phyloP scores from a whole-genome alignment of 2,329 filamentous ascomycete genomes.

The Bisporella sp. region DNA sequence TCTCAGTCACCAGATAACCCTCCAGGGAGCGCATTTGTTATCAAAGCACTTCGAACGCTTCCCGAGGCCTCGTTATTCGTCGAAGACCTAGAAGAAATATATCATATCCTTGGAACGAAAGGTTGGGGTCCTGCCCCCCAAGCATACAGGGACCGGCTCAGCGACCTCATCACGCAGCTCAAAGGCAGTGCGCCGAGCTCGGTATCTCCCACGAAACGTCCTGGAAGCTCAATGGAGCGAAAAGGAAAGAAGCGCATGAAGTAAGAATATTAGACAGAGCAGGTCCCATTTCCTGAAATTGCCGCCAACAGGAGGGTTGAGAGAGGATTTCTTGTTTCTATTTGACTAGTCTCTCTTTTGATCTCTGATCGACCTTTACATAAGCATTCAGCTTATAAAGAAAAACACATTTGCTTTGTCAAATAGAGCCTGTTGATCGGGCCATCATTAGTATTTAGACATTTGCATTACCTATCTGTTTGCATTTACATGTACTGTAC shows the following conservation, averaged over 20 bases:
- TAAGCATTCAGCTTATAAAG: too few species aligned
- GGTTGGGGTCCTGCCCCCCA: constrained; percentile 16
- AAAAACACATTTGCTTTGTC: too few species aligned
- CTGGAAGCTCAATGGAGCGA: constrained; percentile 16
- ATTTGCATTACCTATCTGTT: too few species aligned
- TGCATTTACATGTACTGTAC: too few species aligned
- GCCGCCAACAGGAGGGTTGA: neutral
- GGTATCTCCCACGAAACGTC: constrained; percentile 15
- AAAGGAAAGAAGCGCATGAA: constrained; percentile 22
- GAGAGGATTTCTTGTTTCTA: neutral
- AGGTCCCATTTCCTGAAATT: neutral
- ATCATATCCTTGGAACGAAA: constrained; percentile 7
- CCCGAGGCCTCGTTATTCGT: constrained; percentile 17
- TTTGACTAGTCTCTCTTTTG: neutral
- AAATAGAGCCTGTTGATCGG: too few species aligned
- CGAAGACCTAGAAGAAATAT: constrained; percentile 16
- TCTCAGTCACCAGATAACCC: constrained; percentile 10
- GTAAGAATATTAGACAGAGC: constrained; percentile 20
- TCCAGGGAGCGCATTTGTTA: constrained; percentile 17
- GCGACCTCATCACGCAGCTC: constrained; percentile 14
- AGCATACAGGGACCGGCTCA: constrained; percentile 16
- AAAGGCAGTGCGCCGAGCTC: constrained; percentile 8
- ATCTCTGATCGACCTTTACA: neutral
- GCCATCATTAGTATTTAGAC: too few species aligned
- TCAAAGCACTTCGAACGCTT: constrained; percentile 20